phyloP scores from a whole-genome alignment of 305 asterid species.

The Fraxinus velutina region DNA sequence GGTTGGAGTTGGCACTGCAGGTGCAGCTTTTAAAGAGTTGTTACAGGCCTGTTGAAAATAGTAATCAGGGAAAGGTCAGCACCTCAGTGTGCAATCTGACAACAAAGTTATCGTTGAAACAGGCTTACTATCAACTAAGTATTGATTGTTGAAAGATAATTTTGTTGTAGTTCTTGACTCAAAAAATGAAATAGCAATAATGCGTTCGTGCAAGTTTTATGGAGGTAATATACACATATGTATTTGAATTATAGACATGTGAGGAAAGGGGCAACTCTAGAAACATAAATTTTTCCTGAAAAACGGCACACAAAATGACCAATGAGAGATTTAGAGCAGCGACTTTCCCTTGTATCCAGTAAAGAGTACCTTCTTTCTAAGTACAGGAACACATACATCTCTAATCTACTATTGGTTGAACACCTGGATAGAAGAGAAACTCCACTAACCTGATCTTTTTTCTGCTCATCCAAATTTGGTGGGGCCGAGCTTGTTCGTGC shows the following conservation, averaged over 20 bases:
- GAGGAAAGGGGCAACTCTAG: not conserved
- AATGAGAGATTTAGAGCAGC: not conserved
- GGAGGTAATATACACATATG: not conserved
- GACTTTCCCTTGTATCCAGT: slow-evolving; percentile 2
- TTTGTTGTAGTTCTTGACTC: not conserved
- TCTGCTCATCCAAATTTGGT: slow-evolving; percentile 92
- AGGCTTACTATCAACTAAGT: not conserved
- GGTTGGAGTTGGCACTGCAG: slow-evolving; percentile 47
- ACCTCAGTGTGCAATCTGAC: not conserved
- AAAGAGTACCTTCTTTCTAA: slow-evolving; percentile 6
- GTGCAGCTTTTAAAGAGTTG: slow-evolving; percentile 36
- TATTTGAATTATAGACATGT: not conserved
- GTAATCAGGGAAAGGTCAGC: not conserved
- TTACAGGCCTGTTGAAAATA: slow-evolving; percentile 45
- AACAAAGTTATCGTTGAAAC: not conserved
- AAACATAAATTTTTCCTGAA: not conserved
- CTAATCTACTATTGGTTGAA: not conserved
- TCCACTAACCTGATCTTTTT: slow-evolving; percentile 61
- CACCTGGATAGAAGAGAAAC: slow-evolving; percentile 22
- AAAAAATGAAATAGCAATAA: not conserved
- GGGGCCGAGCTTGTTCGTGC: slow-evolving; percentile 96
- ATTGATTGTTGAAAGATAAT: not conserved
- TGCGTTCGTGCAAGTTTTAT: not conserved
- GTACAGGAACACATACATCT: not conserved
- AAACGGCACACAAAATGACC: not conserved